These are phyloP conservation scores for Hansfordia pulvinata DNA, from an alignment of 2,329 filamentous ascomycete species.

Conservation along the genomic window DNA sequence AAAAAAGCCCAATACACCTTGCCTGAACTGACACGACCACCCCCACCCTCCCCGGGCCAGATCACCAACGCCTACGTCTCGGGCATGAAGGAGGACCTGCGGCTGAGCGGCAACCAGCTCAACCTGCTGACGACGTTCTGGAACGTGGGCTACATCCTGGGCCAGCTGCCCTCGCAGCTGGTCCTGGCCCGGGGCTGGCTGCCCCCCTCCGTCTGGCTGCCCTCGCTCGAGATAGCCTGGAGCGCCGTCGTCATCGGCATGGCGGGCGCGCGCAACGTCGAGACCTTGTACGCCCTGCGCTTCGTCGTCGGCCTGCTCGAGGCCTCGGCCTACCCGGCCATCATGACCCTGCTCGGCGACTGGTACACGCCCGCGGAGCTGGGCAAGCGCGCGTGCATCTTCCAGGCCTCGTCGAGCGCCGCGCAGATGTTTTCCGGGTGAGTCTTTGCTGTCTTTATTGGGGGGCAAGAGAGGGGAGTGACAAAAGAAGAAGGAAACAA, in stretches of 20 bases:
- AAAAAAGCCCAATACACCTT: too few relatives aligned
- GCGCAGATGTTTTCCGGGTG: conserved; percentile 27
- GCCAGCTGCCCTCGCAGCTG: conserved; percentile 21
- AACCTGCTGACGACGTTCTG: conserved; percentile 17
- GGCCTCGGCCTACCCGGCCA: conserved; percentile 25
- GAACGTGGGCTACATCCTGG: conserved; percentile 19
- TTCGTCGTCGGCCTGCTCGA: conserved; percentile 25
- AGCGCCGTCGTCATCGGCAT: conserved; percentile 18
- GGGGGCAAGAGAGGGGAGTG: too few relatives aligned
- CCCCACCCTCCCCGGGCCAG: too few relatives aligned
- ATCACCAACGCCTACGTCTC: conserved; percentile 21
- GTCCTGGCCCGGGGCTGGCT: conserved; percentile 23
- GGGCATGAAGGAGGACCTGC: conserved; percentile 18
- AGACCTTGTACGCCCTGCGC: conserved; percentile 23
- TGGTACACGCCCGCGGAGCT: conserved; percentile 27
- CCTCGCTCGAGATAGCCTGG: conserved; percentile 19
- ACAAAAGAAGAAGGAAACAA: too few relatives aligned
- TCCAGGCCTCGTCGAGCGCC: conserved; percentile 17
- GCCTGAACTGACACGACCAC: conserved; percentile 18
- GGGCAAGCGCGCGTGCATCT: conserved; percentile 30
- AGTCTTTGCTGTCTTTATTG: too few relatives aligned
- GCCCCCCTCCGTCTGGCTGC: conserved; percentile 19
- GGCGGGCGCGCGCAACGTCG: conserved; percentile 15
- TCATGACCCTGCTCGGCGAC: conserved; percentile 28
- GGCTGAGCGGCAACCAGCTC: conserved; percentile 15